A percentile compares a stretch with the other conserved stretches of the same genome.
Evolutionary conservation across 2,329 filamentous ascomycete genomes (phyloP).

Genomic region (Neonectria punicea): DNA sequence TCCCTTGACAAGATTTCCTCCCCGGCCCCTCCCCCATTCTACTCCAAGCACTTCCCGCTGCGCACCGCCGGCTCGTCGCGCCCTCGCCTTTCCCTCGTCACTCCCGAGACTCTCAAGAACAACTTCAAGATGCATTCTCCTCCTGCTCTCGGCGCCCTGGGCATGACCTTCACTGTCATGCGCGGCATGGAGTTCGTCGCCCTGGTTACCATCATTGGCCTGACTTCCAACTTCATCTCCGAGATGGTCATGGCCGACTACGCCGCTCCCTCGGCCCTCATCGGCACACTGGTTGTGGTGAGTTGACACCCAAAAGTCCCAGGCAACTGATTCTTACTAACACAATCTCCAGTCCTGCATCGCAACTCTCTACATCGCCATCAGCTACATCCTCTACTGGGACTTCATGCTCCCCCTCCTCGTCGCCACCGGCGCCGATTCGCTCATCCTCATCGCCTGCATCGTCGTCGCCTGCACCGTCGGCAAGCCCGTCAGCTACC

Average conservation of each 20-base stretch:
- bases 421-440: conserved; percentile 73
- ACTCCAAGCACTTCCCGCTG: conserved; percentile 54
- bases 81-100: conserved; percentile 57
- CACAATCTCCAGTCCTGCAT: conserved; percentile 73
- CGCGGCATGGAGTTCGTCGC: conserved; percentile 76
- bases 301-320: conserved; percentile 48
- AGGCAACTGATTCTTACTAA: conserved; percentile 24
- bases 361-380: conserved; percentile 79
- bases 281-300: conserved; percentile 84
- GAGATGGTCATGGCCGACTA: conserved; percentile 75
- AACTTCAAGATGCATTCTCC: conserved; percentile 55
- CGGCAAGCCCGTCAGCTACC: conserved; percentile 82
- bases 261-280: conserved; percentile 75
- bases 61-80: conserved; percentile 53
- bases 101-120: conserved; percentile 30
- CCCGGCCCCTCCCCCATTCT: conserved; percentile 50
- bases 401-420: conserved; percentile 81
- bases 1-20: conserved; percentile 47
- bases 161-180: conserved; percentile 79
- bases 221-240: conserved; percentile 84
- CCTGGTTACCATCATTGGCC: conserved; percentile 81
- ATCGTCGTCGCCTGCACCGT: conserved; percentile 81
- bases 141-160: conserved; percentile 75
- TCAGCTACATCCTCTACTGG: conserved; percentile 84
- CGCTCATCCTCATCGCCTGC: conserved; percentile 77